Evolutionary conservation across 169 alveolate species (phyloP).

Genomic region (Neospora caninum): DNA sequence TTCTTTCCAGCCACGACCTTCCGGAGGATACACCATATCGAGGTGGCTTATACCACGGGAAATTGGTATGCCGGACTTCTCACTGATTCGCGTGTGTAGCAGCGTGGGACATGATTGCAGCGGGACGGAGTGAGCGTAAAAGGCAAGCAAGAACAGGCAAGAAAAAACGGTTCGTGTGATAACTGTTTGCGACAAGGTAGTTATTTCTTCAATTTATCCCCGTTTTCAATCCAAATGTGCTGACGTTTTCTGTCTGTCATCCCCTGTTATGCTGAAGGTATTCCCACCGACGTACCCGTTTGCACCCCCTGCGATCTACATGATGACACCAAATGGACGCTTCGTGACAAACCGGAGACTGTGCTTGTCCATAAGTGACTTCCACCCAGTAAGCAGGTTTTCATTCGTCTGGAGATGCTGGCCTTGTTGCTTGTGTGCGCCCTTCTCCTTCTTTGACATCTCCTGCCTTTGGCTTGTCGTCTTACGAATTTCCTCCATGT

Average conservation of each 20-base stretch:
- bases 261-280: constrained; percentile 51
- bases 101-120: too few species aligned
- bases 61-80: constrained; percentile 56
- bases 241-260: not conserved
- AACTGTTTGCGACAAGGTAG: too few species aligned
- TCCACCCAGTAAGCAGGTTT: constrained; percentile 69
- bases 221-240: not conserved
- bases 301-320: constrained; percentile 87
- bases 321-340: constrained; percentile 90
- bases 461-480: too few species aligned
- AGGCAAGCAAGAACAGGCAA: too few species aligned
- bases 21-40: constrained; percentile 57
- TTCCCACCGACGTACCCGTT: constrained; percentile 89
- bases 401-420: not conserved
- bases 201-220: too few species aligned
- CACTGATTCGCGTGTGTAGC: too few species aligned
- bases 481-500: too few species aligned
- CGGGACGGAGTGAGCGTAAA: too few species aligned
- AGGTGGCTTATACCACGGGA: constrained; percentile 74
- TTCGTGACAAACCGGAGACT: constrained; percentile 80
- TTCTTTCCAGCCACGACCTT: constrained; percentile 43
- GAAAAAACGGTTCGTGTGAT: too few species aligned
- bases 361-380: constrained; percentile 77
- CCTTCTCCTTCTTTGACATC: too few species aligned
- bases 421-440: too few species aligned